Evolutionary conservation across 2,329 filamentous ascomycete genomes (phyloP).

Genomic region (Xylaria sp.): DNA sequence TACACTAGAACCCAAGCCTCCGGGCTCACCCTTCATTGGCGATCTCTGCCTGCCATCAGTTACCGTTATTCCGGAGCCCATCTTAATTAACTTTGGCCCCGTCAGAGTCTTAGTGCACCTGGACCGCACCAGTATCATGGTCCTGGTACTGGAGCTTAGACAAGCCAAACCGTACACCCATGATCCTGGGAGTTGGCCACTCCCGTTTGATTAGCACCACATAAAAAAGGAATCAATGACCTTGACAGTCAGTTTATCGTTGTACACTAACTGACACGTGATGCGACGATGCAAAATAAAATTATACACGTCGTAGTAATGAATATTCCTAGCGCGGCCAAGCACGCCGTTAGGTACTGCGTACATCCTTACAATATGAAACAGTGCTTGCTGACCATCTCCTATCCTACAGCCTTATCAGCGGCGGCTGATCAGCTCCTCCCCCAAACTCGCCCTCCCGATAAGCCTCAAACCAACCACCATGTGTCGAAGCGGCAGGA

Average conservation of each 20-base stretch:
- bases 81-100: constrained; percentile 13
- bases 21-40: constrained; percentile 7
- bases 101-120: constrained; percentile 3
- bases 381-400: not conserved
- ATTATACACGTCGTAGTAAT: too few relatives aligned
- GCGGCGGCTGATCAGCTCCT: constrained; percentile 25
- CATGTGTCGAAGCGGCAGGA: constrained; percentile 31
- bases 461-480: constrained; percentile 25
- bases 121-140: constrained; percentile 34
- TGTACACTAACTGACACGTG: not conserved
- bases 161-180: constrained; percentile 23
- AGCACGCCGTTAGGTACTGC: too few relatives aligned
- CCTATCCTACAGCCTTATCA: constrained; percentile 17
- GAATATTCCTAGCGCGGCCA: too few relatives aligned
- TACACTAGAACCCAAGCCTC: constrained; percentile 15
- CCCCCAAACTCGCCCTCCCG: not conserved
- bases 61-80: constrained; percentile 27
- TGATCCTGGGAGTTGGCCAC: constrained; percentile 21
- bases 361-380: not conserved
- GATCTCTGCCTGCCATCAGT: not conserved
- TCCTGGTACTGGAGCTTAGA: constrained; percentile 29
- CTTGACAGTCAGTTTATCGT: not conserved
- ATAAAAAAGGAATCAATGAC: not conserved
- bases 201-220: constrained; percentile 2
- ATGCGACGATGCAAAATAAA: not conserved